phyloP scores from a whole-genome alignment of 768 basidiomycete genomes.

The Suillus occidentalis region DNA sequence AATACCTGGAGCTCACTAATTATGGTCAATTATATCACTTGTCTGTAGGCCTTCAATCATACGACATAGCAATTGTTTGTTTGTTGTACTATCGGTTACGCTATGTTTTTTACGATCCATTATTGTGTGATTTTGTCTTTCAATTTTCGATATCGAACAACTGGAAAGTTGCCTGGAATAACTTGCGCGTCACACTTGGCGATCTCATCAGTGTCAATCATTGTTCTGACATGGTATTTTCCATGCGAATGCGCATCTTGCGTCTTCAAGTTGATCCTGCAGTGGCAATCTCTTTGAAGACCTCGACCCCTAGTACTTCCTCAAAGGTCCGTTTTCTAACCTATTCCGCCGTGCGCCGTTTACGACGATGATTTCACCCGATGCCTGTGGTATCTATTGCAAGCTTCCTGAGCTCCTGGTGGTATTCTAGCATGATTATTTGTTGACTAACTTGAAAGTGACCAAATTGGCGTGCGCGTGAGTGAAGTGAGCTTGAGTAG shows the following conservation, averaged over 20 bases:
- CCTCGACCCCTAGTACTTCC: no score
- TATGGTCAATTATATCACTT: background rate
- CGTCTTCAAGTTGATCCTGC: no score
- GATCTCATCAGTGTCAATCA: background rate
- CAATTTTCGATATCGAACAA: no score
- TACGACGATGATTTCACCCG: background rate
- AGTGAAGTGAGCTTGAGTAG: background rate
- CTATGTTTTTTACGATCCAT: no score
- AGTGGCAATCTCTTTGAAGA: no score
- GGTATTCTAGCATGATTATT: background rate
- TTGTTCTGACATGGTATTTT: background rate
- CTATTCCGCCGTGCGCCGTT: background rate
- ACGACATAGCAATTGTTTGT: no score
- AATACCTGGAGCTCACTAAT: background rate
- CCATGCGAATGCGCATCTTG: background rate
- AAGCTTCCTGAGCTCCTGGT: background rate
- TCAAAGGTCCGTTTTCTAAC: background rate
- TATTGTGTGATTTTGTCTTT: no score
- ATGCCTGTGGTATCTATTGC: background rate
- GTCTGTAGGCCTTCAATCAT: background rate
- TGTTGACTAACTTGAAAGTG: background rate
- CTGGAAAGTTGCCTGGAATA: background rate
- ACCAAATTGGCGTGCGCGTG: background rate
- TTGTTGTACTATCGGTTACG: no score
- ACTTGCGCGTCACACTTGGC: background rate